Base-by-base conservation (phyloP, 495 filamentous ascomycete species). In the Letharia lupina region DNA sequence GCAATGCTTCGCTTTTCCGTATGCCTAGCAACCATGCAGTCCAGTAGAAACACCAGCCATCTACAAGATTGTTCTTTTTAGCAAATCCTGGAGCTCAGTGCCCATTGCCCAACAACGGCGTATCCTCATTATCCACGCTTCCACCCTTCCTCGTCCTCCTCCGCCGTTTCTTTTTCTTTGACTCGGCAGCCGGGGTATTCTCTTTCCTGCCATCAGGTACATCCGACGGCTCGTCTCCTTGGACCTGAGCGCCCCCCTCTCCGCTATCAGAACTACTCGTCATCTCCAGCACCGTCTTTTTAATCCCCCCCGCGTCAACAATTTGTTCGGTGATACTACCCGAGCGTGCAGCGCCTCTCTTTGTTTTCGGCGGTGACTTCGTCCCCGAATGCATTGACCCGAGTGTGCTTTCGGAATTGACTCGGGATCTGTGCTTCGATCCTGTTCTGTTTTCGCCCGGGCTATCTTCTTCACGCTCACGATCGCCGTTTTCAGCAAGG, bases 261-360 rank as follows among this genome's bases (percentile, higher is more conserved):
- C 63, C 60, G 6, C 62, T 44, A 45, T 69, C 70, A 12, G 60
- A 68, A 42, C 80, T 82, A 70, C 82, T 85, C 28, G 82, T 88
- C 48, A 87, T 85, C 69, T 93, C 89, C 15, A 96, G 82, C 13
- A 96, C 86, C 15, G 94, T 85, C 77, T 96, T 96, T 52, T 88
- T 86, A 42, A 95, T 82, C 3, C 91, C 91, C 56, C 89, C 88
- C 15, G 88, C 80, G 73, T 96, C 90, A 47, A 95, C 78, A 28
- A 92, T 82, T 70, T 92, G 91, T 75, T 96, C 91, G 0, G 91
- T 93, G 70, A 96, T 96, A 74, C 88, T 92, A 15, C 92, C 92
- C 69, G 88, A 92, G 45, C 91, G 84, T 1, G 89, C 88, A 45
- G 82, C 79, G 15, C 81, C 80, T 57, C 79, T 79, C 56, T 75